Evolutionary conservation across 192 early-diverging fungal species (phyloP).

Genomic region (Linnemannia elongata): DNA sequence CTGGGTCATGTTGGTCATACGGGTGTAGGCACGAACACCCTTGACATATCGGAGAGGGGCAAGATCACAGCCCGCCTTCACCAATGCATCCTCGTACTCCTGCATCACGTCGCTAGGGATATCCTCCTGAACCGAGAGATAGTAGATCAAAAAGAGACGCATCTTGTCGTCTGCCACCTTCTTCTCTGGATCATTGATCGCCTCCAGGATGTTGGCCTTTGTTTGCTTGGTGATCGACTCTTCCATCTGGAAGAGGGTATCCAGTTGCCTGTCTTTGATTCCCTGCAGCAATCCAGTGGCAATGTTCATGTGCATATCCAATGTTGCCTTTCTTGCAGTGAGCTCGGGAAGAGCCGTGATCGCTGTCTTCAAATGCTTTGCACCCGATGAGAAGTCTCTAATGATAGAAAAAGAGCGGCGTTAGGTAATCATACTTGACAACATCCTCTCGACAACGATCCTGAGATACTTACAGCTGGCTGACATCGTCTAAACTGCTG

Average conservation of each 20-base stretch:
- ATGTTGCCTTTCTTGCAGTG: constrained; percentile 90
- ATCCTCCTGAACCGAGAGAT: constrained; percentile 78
- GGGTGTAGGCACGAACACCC: constrained; percentile 71
- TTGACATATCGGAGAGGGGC: constrained; percentile 87
- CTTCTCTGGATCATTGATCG: constrained; percentile 86
- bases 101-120: constrained; percentile 86
- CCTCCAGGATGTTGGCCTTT: constrained; percentile 84
- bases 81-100: constrained; percentile 86
- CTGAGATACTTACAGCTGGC: constrained; percentile 67
- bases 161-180: constrained; percentile 90
- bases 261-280: constrained; percentile 95
- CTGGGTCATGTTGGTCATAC: constrained; percentile 71
- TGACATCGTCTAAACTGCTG: constrained; percentile 83
- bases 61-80: constrained; percentile 79
- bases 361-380: constrained; percentile 90
- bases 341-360: constrained; percentile 95
- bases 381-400: constrained; percentile 85
- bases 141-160: constrained; percentile 90
- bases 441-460: too few species aligned
- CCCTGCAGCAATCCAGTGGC: constrained; percentile 89
- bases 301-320: constrained; percentile 99
- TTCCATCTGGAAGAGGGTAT: constrained; percentile 95
- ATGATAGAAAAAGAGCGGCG: not conserved
- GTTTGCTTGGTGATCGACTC: constrained; percentile 88
- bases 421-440: not conserved